These are phyloP conservation scores for Benincasa hispida DNA, from an alignment of 306 rosid genomes.

Conservation along the genomic window DNA sequence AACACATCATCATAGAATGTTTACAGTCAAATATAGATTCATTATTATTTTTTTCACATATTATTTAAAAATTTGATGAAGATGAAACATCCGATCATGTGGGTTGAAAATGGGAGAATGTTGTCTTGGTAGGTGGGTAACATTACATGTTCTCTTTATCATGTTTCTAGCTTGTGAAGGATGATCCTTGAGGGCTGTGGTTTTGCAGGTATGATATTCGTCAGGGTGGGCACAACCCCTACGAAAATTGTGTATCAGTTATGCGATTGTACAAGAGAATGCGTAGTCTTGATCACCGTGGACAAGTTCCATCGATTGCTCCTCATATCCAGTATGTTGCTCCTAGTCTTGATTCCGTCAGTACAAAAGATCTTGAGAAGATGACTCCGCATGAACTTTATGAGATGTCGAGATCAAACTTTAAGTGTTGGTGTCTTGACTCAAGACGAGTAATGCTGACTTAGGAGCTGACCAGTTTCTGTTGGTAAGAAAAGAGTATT, in stretches of 20 bases:
- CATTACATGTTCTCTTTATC: not conserved
- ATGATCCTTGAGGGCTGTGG: conserved; percentile 9
- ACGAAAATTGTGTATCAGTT: conserved; percentile 54
- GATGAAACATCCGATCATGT: not conserved
- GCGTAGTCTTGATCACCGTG: conserved; percentile 32
- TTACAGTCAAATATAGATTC: not conserved
- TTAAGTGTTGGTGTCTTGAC: conserved; percentile 81
- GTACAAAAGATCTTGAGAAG: conserved; percentile 34
- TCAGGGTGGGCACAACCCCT: conserved; percentile 48
- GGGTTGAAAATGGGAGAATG: not conserved
- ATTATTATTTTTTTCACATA: not conserved
- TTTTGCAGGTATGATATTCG: conserved; percentile 67
- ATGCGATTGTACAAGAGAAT: conserved; percentile 76
- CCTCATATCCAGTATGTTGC: not conserved
- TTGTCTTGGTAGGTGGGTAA: not conserved
- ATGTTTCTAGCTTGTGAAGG: conserved; percentile 3
- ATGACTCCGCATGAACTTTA: conserved; percentile 51
- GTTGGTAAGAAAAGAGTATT: not conserved
- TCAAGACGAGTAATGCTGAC: conserved; percentile 13
- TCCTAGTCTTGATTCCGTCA: conserved; percentile 18
- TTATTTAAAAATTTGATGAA: not conserved
- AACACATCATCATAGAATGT: not conserved
- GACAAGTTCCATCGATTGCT: conserved; percentile 13
- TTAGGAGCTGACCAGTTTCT: not conserved
- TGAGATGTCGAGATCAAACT: conserved; percentile 43